These are phyloP conservation scores for Xylariaceae sp. DNA, from an alignment of 2,329 filamentous ascomycete genomes.

Conservation along the genomic window DNA sequence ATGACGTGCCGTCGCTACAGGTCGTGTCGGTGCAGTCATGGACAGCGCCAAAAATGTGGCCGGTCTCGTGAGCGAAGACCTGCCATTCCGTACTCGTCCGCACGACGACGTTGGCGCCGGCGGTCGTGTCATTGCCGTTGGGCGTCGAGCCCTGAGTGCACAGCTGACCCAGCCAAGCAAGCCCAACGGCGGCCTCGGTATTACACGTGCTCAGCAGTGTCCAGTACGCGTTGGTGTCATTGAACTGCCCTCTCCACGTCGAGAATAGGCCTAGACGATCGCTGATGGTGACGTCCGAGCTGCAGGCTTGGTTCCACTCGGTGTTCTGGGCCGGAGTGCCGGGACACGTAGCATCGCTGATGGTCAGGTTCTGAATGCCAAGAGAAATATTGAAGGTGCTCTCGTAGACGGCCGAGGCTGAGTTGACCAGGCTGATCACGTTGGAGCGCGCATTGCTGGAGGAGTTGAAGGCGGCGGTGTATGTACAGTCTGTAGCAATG, in stretches of 20 bases:
- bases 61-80: slow-evolving; percentile 88
- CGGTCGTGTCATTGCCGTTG: slow-evolving; percentile 60
- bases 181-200: slow-evolving; percentile 76
- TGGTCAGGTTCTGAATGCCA: slow-evolving; percentile 76
- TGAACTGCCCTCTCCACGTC: slow-evolving; percentile 69
- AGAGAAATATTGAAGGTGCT: slow-evolving; percentile 90
- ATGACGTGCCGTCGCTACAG: slow-evolving; percentile 53
- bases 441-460: slow-evolving; percentile 60
- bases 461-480: slow-evolving; percentile 64
- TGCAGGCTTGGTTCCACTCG: slow-evolving; percentile 80
- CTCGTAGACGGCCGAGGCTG: slow-evolving; percentile 82
- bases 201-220: slow-evolving; percentile 76
- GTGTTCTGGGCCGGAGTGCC: slow-evolving; percentile 56
- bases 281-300: slow-evolving; percentile 54
- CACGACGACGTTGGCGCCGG: slow-evolving; percentile 83
- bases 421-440: slow-evolving; percentile 76
- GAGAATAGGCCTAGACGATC: slow-evolving; percentile 83
- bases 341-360: slow-evolving; percentile 70
- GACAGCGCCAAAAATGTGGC: slow-evolving; percentile 91
- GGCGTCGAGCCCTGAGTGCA: slow-evolving; percentile 56
- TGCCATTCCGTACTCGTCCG: slow-evolving; percentile 84
- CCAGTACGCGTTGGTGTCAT: slow-evolving; percentile 88
- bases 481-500: slow-evolving; percentile 88
- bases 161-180: slow-evolving; percentile 88
- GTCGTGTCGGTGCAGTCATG: slow-evolving; percentile 75